These are phyloP conservation scores for Eucalyptus decipiens DNA, from an alignment of 345 rosid genomes.

Conservation along the genomic window DNA sequence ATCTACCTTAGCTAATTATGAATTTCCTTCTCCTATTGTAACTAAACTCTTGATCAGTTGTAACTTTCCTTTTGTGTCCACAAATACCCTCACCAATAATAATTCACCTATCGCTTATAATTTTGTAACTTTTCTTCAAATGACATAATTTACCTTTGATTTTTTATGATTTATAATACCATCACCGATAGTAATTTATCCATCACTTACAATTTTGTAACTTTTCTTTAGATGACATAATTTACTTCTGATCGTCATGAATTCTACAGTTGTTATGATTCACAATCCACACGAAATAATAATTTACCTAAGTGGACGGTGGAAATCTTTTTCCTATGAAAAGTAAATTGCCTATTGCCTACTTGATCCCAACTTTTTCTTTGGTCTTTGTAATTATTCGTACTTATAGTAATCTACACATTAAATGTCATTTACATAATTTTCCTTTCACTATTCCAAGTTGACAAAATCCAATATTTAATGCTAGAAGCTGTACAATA, in stretches of 20 bases:
- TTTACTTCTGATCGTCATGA: neutral
- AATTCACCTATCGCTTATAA: neutral
- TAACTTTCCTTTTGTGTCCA: neutral
- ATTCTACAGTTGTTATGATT: too few relatives aligned
- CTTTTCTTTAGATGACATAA: neutral
- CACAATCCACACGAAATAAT: neutral
- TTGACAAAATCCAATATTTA: neutral
- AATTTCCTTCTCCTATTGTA: neutral
- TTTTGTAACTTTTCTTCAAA: neutral
- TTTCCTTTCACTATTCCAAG: neutral
- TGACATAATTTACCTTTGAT: neutral
- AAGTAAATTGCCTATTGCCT: neutral
- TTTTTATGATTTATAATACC: neutral
- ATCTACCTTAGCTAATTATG: neutral
- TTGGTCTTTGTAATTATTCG: neutral
- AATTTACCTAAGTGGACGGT: neutral
- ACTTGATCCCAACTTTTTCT: neutral
- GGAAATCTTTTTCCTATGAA: neutral
- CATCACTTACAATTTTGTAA: neutral
- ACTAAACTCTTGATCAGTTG: neutral
- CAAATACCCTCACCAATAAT: neutral
- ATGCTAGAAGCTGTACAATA: neutral
- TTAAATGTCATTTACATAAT: neutral
- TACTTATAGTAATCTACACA: neutral
- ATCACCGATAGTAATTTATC: neutral